These are phyloP conservation scores for Penicillium longicatenatum DNA, from an alignment of 495 filamentous ascomycete species.

Conservation along the genomic window DNA sequence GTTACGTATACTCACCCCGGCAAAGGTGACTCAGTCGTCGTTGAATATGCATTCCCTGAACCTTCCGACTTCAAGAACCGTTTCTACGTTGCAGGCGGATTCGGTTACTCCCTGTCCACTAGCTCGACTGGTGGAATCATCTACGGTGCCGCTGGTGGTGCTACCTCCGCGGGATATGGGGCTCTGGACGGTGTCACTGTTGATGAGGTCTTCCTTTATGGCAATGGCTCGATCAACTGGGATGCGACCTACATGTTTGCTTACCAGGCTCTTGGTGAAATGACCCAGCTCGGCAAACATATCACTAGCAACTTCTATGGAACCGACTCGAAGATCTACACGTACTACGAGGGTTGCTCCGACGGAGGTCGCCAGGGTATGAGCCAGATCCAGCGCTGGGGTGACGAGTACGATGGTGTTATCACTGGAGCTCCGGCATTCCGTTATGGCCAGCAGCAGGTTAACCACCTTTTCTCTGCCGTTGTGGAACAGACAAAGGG, in stretches of 20 bases:
- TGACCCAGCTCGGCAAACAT: conserved; percentile 35
- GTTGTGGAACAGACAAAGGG: conserved; percentile 44
- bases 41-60: conserved; percentile 34
- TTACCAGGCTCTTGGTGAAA: conserved; percentile 43
- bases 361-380: conserved; percentile 39
- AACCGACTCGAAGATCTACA: conserved; percentile 29
- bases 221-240: conserved; percentile 46
- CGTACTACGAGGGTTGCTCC: conserved; percentile 40
- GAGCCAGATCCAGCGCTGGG: conserved; percentile 56
- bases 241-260: conserved; percentile 43
- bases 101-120: conserved; percentile 24
- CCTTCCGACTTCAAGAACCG: conserved; percentile 36
- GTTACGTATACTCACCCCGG: conserved; percentile 38
- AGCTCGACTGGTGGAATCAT: conserved; percentile 34
- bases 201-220: conserved; percentile 36
- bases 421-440: conserved; percentile 54
- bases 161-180: conserved; percentile 40
- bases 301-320: conserved; percentile 36
- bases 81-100: conserved; percentile 39
- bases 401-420: conserved; percentile 49
- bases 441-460: conserved; percentile 50
- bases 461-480: conserved; percentile 48
- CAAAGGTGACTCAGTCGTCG: conserved; percentile 27
- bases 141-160: conserved; percentile 40
- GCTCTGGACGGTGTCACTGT: conserved; percentile 31